Evolutionary conservation across 129 eudicot genomes (phyloP).

Genomic region (Flaveria brownii): DNA sequence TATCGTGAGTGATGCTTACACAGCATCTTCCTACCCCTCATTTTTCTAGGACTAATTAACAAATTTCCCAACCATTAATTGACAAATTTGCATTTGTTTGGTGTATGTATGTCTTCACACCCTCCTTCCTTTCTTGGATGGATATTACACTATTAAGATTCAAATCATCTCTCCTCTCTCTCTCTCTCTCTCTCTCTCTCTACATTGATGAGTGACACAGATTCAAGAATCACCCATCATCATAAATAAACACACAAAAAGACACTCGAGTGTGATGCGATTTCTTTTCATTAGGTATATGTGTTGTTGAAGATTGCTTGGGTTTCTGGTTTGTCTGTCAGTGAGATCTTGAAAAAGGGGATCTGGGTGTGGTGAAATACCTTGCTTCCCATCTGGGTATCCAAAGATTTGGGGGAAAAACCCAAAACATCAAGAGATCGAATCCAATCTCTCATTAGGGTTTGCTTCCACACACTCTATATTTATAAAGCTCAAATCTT

Average conservation of each 20-base stretch:
- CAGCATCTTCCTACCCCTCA: conserved; percentile 1
- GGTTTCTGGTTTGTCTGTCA: conserved; percentile 23
- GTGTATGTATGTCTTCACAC: conserved; percentile 30
- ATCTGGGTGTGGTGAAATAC: conserved; percentile 47
- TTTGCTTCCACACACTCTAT: conserved; percentile 26
- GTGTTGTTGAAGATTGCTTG: conserved; percentile 33
- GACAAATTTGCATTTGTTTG: conserved; percentile 24
- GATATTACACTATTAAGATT: conserved; percentile 17
- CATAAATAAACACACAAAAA: conserved; percentile 27
- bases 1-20: conserved; percentile 2
- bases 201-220: conserved; percentile 4
- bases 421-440: conserved; percentile 33
- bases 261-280: conserved; percentile 23
- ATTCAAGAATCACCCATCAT: conserved; percentile 18
- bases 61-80: conserved; percentile 13
- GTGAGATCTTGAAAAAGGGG: conserved; percentile 44
- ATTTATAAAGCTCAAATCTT: conserved; percentile 15
- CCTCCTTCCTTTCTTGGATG: conserved; percentile 14
- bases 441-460: conserved; percentile 29
- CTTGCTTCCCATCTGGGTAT: conserved; percentile 40
- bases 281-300: conserved; percentile 17
- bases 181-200: background rate
- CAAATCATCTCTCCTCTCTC: conserved; percentile 21
- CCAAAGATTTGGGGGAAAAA: conserved; percentile 34
- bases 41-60: conserved; percentile 2